A percentile compares a stretch with the other conserved stretches of the same genome.
Evolutionary conservation across 2,329 filamentous ascomycete genomes (phyloP).

Genomic region (Ilyonectria sp.): DNA sequence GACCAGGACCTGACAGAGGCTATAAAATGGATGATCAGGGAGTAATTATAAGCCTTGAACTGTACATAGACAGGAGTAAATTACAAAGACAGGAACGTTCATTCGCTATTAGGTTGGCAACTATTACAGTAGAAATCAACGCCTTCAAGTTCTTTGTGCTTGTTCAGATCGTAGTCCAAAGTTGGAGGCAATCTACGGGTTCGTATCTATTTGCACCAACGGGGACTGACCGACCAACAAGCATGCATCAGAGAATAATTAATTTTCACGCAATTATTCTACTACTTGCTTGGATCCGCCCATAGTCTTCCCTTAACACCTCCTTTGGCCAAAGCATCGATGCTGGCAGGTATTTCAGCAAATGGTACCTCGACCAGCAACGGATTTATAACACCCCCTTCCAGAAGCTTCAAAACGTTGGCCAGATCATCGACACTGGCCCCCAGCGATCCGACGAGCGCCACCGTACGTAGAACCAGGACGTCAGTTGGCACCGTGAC

Average conservation of each 20-base stretch:
- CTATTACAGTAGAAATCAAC: no score
- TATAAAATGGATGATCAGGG: not conserved
- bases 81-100: not conserved
- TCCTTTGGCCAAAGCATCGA: not conserved
- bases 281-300: not conserved
- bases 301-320: not conserved
- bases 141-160: no score
- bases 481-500: slow-evolving; percentile 2
- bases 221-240: no score
- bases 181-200: no score
- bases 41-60: not conserved
- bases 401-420: not conserved
- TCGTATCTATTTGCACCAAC: no score
- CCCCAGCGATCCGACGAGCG: not conserved
- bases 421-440: not conserved
- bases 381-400: not conserved
- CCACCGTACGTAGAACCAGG: not conserved
- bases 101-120: no score
- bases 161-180: no score
- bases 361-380: not conserved
- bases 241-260: no score
- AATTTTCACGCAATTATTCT: no score
- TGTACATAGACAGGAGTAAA: not conserved
- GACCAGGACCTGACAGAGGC: slow-evolving; percentile 1
- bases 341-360: not conserved